Base-by-base conservation (phyloP, 2,329 filamentous ascomycete species). In the Westerdykella aurantiaca region DNA sequence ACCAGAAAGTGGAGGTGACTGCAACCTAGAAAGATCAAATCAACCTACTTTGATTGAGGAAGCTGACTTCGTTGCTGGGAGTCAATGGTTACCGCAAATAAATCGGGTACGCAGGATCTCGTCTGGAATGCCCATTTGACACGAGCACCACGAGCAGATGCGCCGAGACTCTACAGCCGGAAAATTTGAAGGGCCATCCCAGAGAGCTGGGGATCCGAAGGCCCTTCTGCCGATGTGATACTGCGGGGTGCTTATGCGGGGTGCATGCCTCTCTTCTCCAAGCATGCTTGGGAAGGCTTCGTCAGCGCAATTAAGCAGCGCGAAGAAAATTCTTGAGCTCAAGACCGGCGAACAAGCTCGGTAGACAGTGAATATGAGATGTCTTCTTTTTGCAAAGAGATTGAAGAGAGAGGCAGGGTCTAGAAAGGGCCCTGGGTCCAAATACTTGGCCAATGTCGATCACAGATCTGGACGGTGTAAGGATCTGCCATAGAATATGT, bases 221-320 rank as follows among this genome's bases (percentile, higher is more conserved):
- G 11, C 25, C 25, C 35, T 42, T 46, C 38, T 43, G 40, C 42
- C 38, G 35, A 45, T 37, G 31, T 39, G 44, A 47, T 42, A 47
- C 37, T 54, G 55, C 48, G 52, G 55, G 51, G 51, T 54, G 47
- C 53, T 46, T 39, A 31, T 50, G 47, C 47, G 47, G 52, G 49
- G 52, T 53, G 43, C 50, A 57, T 47, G 38, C 44, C 45, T 47
- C 40, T 39, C 31, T 34, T 16, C 17, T 25, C 44, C 37, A 50
- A 47, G 46, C 38, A 37, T 42, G 42, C 34, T 37, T 29, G 22
- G 44, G 38, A 39, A 45, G 43, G 50, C 51, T 39, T 55, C 55
- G 53, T 57, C 39, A 56, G 53, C 55, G 41, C 52, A 57, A 56
- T 58, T 22, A 57, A 56, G 46, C 23, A 39, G 34, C n/a, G 44